Evolutionary conservation across 305 asterid genomes (phyloP).

Genomic region (Caryopteris hybrid): DNA sequence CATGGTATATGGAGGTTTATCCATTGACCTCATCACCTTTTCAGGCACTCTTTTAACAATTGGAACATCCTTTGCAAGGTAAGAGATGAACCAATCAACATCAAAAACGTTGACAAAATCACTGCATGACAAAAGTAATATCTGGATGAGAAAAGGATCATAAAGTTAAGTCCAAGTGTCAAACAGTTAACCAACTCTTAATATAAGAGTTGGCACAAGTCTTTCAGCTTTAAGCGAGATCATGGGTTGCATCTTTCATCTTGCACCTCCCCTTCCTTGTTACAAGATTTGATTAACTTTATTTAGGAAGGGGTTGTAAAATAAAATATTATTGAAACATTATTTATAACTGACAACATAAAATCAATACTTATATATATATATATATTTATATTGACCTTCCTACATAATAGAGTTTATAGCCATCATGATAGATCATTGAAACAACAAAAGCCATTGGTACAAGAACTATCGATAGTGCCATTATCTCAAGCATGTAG

Average conservation of each 20-base stretch:
- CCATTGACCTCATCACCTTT: conserved; percentile 97
- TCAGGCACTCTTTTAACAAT: conserved; percentile 93
- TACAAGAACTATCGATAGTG: background rate
- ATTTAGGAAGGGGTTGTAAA: background rate
- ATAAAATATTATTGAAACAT: background rate
- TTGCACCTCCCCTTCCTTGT: background rate
- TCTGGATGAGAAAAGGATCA: conserved; percentile 23
- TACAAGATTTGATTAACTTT: background rate
- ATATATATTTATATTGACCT: background rate
- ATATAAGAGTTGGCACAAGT: background rate
- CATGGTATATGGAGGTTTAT: conserved; percentile 98
- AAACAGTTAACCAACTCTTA: background rate
- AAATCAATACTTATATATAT: background rate
- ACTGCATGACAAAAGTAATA: conserved; percentile 55
- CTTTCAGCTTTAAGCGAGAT: conserved; percentile 4
- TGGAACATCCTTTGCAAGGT: conserved; percentile 89
- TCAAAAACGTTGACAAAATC: conserved; percentile 88
- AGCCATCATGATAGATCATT: background rate
- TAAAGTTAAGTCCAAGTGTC: background rate
- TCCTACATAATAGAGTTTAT: background rate
- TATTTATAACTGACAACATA: background rate
- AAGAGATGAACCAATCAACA: conserved; percentile 95
- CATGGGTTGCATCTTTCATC: background rate
- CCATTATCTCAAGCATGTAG: background rate
- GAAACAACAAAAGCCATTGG: background rate